Evolutionary conservation across 495 filamentous ascomycete genomes (phyloP), one percentile per base, ranked within the genome.

Genomic region (Talaromyces stipitatus): DNA sequence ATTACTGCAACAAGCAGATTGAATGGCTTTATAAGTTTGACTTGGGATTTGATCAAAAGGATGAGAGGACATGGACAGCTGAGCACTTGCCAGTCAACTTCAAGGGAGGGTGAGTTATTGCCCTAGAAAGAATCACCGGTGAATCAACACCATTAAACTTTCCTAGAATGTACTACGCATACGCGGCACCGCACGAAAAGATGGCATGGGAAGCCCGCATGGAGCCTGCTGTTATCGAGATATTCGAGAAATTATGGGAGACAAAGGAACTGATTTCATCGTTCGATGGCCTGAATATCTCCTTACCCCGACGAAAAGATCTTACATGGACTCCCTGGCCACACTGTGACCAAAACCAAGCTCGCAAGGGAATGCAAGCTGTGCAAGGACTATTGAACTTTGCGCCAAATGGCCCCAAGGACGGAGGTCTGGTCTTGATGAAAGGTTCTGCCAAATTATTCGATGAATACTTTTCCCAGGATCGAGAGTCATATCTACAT

Each of bases 381-480:
- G 67, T 72, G 23, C 70, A 74, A 48, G 71, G 70, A 10, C 59
- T 74, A 4, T 57, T 74, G 0, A 76, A 76, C 62, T 70, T 64
- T 28, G 64, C 68, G 4, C 71, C 70, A 11, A 72, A 70, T 43
- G 72, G 73, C 3, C 69, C 73, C 14, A 64, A 72, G 6, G 73
- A 76, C 33, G 73, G 73, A 18, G 73, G 72, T 12, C 57, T 76
- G 0, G 65, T 74, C 56, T 56, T 75, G 5, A 72, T 76, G 66
- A 68, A 72, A 41, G 73, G 73, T 2, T 71, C 69, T 0, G 58
- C 68, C 6, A 70, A 68, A 20, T 63, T 73, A 0, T 71, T 71
- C 36, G 53, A 70, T 43, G 62, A 73, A 41, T 73, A 69, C 60
- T 76, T 76, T 60, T 58, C 51, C 9, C 56, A 68, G 50, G 61